A percentile compares a stretch with the other conserved stretches of the same genome.
Evolutionary conservation across 208 protist genomes (phyloP).

Genomic region (Tritrichomonas musculus): DNA sequence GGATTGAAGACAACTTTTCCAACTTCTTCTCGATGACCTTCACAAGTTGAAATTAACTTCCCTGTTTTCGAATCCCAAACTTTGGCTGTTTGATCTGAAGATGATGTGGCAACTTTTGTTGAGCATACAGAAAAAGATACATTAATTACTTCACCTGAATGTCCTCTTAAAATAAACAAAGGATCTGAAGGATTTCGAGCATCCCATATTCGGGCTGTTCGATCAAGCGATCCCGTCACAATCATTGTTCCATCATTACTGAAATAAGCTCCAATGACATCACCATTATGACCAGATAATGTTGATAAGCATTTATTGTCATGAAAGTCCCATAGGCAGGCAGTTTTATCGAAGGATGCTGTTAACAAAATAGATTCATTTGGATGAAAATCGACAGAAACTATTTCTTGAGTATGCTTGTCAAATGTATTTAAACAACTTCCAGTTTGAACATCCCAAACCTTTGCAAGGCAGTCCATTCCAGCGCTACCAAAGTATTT

Average conservation of each 20-base stretch:
- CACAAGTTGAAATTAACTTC: background rate
- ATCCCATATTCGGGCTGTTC: background rate
- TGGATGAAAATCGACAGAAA: background rate
- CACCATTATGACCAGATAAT: background rate
- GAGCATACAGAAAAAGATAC: background rate
- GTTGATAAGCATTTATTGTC: background rate
- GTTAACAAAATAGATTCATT: background rate
- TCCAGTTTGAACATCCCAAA: background rate
- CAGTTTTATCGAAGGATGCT: background rate
- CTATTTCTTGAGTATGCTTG: background rate
- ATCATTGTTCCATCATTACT: background rate
- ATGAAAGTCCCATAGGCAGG: background rate
- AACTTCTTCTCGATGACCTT: background rate
- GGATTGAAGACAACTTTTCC: background rate
- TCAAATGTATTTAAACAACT: background rate
- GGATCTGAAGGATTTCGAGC: constrained; percentile 39
- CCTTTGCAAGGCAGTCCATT: background rate
- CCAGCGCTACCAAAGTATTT: background rate
- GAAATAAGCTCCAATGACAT: background rate
- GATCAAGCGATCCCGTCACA: background rate
- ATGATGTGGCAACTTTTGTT: background rate
- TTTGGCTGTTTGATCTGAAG: background rate
- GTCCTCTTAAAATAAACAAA: background rate
- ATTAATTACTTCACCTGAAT: background rate
- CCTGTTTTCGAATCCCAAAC: background rate